Evolutionary conservation across 2,329 filamentous ascomycete genomes (phyloP), one percentile per base, ranked within the genome.

Genomic region (Alternaria brassicicola): DNA sequence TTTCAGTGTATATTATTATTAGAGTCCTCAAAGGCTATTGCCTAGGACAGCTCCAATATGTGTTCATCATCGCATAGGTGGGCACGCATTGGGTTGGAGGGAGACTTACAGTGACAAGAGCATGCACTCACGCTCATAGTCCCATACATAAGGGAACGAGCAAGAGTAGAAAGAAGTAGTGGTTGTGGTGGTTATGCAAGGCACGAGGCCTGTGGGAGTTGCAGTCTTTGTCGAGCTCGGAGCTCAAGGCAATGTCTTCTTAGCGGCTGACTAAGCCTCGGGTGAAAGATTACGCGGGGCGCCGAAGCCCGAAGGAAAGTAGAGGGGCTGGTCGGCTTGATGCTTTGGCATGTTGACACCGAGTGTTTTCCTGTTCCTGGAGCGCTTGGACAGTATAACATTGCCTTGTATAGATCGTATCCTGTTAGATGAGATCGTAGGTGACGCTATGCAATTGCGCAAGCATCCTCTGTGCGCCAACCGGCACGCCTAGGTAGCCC

Each of bases 41-140:
- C 65, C 68, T 85, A 85, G 87, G 89, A 91, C 88, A 91, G 89
- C 89, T 91, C 89, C 89, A 91, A 91, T 91, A 89, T 73, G 70
- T 69, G 71, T 75, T 88, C 86, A 88, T 88, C 86, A 86, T 80
- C 58, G 71, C 64, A 65, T 57, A 52, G 60, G 36, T 23, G 42
- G 43, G 36, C 23, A 39, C 47, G 48, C 42, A 45, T 58, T 45
- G 56, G 52, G 49, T 36, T 50, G 43, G 36, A 17, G 15, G 38
- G 51, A 30, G 12, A 67, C 67, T 46, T 68, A 70, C 67, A 55
- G 43, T 53, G 35, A 23, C 10, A 15, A 42, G 30, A 3, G 33
- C 21, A 17, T 17, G 12, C 31, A 36, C 42, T 25, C 36, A 45
- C 35, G 35, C 19, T 41, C 48, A 57, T 57, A 58, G 47, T 43